Conservation (phyloP, 371 early-diverging fungal genomes). For the Umbelopsis sp. region DNA sequence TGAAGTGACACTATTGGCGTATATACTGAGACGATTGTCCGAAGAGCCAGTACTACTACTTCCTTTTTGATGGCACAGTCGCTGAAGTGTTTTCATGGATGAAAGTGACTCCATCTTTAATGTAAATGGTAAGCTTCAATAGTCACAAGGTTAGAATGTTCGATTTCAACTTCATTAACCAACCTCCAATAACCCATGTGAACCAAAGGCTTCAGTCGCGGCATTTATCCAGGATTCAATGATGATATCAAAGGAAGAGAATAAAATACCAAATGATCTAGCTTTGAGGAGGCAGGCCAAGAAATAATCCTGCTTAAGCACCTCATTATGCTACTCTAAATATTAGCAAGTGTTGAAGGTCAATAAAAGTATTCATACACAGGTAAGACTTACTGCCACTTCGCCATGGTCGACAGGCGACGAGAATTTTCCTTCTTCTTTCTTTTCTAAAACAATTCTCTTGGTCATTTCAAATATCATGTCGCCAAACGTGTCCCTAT, state of each 20-base stretch:
- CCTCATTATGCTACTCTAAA: constrained; percentile 29
- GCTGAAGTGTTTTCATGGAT: constrained; percentile 19
- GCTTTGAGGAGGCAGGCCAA: constrained; percentile 47
- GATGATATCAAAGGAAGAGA: constrained; percentile 42
- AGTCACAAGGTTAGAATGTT: background rate
- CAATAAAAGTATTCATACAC: background rate
- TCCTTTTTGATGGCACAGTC: constrained; percentile 18
- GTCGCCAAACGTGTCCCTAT: constrained; percentile 33
- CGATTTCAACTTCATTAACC: background rate
- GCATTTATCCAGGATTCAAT: constrained; percentile 47
- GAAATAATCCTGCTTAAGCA: constrained; percentile 45
- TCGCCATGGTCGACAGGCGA: constrained; percentile 18
- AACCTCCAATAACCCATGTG: constrained; percentile 38
- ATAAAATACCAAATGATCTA: constrained; percentile 41
- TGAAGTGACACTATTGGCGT: background rate
- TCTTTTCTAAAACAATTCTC: constrained; percentile 34
- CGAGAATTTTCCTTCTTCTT: constrained; percentile 17
- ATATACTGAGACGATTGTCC: background rate
- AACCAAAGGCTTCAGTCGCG: constrained; percentile 35
- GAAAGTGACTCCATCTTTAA: constrained; percentile 2
- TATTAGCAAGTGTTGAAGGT: background rate
- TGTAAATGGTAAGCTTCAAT: background rate
- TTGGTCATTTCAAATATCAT: constrained; percentile 40
- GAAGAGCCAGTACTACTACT: background rate
- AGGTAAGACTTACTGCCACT: background rate